phyloP scores from a whole-genome alignment of 1,139 yeast genomes.

The Candida labiduridarum region DNA sequence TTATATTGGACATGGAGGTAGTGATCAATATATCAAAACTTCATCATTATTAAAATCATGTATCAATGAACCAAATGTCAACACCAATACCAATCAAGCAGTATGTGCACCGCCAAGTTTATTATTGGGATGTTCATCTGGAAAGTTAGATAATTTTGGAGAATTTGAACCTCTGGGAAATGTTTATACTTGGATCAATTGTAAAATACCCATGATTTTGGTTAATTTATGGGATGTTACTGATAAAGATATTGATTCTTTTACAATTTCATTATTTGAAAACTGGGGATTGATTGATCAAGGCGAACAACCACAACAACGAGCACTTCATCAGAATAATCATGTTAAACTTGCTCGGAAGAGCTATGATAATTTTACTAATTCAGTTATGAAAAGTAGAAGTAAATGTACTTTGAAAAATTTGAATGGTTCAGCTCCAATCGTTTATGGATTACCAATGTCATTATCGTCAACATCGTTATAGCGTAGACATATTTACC shows the following conservation, averaged over 20 bases:
- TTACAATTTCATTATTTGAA: constrained; percentile 60
- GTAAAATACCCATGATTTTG: constrained; percentile 80
- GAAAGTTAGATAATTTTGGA: constrained; percentile 62
- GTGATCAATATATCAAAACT: constrained; percentile 72
- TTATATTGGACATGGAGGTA: constrained; percentile 95
- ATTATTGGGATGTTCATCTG: constrained; percentile 92
- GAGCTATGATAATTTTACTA: constrained; percentile 12
- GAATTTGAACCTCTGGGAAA: constrained; percentile 76
- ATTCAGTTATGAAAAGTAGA: constrained; percentile 48
- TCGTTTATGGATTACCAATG: constrained; percentile 33
- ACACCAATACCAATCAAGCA: background rate
- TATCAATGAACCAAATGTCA: background rate
- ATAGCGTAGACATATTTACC: background rate
- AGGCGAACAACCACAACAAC: no score
- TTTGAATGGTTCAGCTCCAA: constrained; percentile 37
- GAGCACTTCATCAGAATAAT: no score
- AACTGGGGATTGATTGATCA: constrained; percentile 56
- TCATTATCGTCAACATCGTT: constrained; percentile 1
- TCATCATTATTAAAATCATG: constrained; percentile 28
- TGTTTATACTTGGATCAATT: constrained; percentile 69
- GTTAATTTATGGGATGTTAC: constrained; percentile 97
- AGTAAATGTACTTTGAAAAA: constrained; percentile 52
- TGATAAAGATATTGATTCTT: constrained; percentile 88
- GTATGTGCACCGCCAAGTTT: constrained; percentile 59
- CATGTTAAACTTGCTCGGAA: background rate